Evolutionary conservation across 2,329 filamentous ascomycete species (phyloP).

Genomic region (Venturia oleaginea): DNA sequence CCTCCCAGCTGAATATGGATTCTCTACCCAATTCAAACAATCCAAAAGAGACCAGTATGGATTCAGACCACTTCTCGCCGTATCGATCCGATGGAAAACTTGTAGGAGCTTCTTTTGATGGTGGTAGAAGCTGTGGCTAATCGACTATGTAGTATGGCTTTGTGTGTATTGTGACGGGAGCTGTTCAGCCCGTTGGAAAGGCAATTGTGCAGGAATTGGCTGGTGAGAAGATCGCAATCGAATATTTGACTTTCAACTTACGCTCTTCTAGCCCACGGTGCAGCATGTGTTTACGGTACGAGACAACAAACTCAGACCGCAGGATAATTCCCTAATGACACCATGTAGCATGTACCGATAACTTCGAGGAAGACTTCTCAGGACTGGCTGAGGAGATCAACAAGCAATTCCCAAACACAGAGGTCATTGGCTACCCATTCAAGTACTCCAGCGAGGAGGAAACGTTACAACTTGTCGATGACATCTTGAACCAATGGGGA

Average conservation of each 20-base stretch:
- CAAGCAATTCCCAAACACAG: slow-evolving; percentile 44
- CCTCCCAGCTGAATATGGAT: not conserved
- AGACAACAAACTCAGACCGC: not conserved
- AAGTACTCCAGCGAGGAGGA: slow-evolving; percentile 50
- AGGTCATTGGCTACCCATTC: slow-evolving; percentile 54
- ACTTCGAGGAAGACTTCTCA: slow-evolving; percentile 24
- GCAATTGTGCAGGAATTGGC: slow-evolving; percentile 53
- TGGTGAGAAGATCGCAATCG: slow-evolving; percentile 27
- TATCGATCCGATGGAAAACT: slow-evolving; percentile 51
- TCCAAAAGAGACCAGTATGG: slow-evolving; percentile 17
- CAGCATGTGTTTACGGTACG: slow-evolving; percentile 52
- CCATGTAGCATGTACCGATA: slow-evolving; percentile 39
- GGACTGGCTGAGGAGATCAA: slow-evolving; percentile 35
- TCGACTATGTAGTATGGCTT: slow-evolving; percentile 45
- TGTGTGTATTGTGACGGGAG: slow-evolving; percentile 55
- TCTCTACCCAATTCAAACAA: slow-evolving; percentile 3
- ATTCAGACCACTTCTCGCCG: slow-evolving; percentile 46
- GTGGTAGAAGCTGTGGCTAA: not conserved
- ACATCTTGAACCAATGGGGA: slow-evolving; percentile 52
- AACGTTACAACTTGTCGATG: slow-evolving; percentile 52
- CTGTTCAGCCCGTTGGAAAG: slow-evolving; percentile 50
- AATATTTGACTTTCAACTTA: slow-evolving; percentile 2
- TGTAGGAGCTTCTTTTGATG: slow-evolving; percentile 25
- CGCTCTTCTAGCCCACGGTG: slow-evolving; percentile 45
- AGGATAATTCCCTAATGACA: not conserved